Percentiles rank a stretch among this genome's conserved stretches.
These are phyloP conservation scores for Aspergillus bridgeri DNA, from an alignment of 495 filamentous ascomycete genomes.

Conservation along the genomic window DNA sequence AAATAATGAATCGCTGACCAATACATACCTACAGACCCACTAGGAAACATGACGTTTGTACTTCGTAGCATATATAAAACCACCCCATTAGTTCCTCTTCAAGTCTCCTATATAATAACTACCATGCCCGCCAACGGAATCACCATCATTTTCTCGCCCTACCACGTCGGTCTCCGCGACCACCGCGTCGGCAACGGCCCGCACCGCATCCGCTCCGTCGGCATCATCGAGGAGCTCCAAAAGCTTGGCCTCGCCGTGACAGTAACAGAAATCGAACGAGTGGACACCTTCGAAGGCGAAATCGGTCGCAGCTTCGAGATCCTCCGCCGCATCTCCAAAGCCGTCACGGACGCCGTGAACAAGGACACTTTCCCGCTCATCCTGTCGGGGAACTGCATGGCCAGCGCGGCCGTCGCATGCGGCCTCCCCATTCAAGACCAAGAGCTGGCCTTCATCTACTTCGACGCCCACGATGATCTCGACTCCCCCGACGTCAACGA, in stretches of 20 bases:
- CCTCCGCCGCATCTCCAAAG: slow-evolving; percentile 18
- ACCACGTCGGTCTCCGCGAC: slow-evolving; percentile 25
- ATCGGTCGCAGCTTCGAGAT: slow-evolving; percentile 28
- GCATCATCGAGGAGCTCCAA: slow-evolving; percentile 14
- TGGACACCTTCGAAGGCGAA: slow-evolving; percentile 26
- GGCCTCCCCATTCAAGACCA: slow-evolving; percentile 13
- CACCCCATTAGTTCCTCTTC: no score
- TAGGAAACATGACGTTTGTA: neutral
- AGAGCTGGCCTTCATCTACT: slow-evolving; percentile 23
- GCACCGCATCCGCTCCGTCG: slow-evolving; percentile 16
- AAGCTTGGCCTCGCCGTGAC: slow-evolving; percentile 10
- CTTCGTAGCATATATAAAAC: neutral
- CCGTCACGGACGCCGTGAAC: slow-evolving; percentile 15
- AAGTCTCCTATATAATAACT: no score
- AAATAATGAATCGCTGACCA: neutral
- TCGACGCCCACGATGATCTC: slow-evolving; percentile 27
- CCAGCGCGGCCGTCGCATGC: slow-evolving; percentile 21
- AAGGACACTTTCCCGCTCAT: slow-evolving; percentile 20
- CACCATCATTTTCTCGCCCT: slow-evolving; percentile 28
- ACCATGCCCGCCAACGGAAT: slow-evolving; percentile 9
- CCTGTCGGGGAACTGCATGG: slow-evolving; percentile 26
- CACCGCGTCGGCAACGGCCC: slow-evolving; percentile 29
- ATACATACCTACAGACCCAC: neutral
- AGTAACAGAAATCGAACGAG: slow-evolving; percentile 13
- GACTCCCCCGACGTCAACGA: slow-evolving; percentile 27